These are phyloP conservation scores for Warburgia ugandensis DNA, from an alignment of 164 flowering plant genomes.

Conservation along the genomic window DNA sequence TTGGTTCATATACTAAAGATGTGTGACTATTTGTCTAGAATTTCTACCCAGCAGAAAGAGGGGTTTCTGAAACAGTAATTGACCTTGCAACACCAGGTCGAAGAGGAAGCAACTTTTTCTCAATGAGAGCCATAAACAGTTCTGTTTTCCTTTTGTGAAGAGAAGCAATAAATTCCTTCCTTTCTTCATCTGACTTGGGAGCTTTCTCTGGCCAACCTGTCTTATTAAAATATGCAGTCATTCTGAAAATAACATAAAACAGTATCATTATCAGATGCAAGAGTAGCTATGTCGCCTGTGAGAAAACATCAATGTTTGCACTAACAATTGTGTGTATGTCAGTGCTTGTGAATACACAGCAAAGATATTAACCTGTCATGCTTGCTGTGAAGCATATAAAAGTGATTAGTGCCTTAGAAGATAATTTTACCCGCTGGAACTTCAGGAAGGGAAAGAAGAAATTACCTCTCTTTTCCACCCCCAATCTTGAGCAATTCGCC, in stretches of 20 bases:
- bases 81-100: conserved; percentile 96
- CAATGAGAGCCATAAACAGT: conserved; percentile 86
- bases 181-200: conserved; percentile 69
- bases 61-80: conserved; percentile 7
- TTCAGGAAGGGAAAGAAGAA: neutral
- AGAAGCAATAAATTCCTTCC: conserved; percentile 75
- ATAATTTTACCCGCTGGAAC: neutral
- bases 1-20: neutral
- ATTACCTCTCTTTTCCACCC: conserved; percentile 96
- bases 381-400: neutral
- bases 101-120: conserved; percentile 87
- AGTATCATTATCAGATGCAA: neutral
- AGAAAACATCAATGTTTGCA: neutral
- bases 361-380: neutral
- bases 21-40: neutral
- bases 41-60: neutral
- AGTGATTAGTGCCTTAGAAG: neutral
- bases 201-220: conserved; percentile 78
- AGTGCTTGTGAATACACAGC: neutral
- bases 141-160: conserved; percentile 91
- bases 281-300: neutral
- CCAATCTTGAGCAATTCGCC: conserved; percentile 97
- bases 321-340: too few species aligned
- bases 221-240: conserved; percentile 98
- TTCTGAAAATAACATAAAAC: conserved; percentile 31